Evolutionary conservation across 108 stramenopile species (phyloP), one percentile per base, ranked within the genome.

Genomic region (Phaeodactylum tricornutum): DNA sequence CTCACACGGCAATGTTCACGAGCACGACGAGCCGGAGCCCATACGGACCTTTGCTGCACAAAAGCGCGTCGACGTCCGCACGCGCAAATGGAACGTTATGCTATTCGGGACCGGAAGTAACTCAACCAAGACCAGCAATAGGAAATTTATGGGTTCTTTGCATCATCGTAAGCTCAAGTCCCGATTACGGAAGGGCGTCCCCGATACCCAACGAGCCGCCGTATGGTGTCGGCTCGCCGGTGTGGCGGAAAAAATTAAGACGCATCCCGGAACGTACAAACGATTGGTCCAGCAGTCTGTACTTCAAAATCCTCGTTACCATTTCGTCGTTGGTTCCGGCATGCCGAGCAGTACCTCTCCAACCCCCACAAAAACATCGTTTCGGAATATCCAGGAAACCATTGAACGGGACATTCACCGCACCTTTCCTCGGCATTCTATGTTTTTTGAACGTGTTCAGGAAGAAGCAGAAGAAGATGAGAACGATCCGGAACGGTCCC

Each of bases 371-470:
- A 32, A 45, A 35, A 42, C 44, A 6, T n/a, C n/a, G n/a, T 69
- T 70, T 45, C 62, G 57, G 23, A 56, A 23, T n/a, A 63, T 67
- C 3, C 70, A 77, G 29, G 83, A 84, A 31, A 84, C 80, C 30
- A 96, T 93, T 50, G 83, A 87, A 29, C 64, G 85, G 17, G 94
- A 96, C 59, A 76, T 96, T 39, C 65, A 74, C 56, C 74, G 94
- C 17, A 96, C 94, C 21, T 96, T 74, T 60, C 94, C 94, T 12
- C 75, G 75, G 27, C 89, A 93, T 54, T 67, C 61, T 26, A 47
- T 89, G 47, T 96, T 96, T 65, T 64, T 61, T 52, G 65, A 74
- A 42, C 53, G 35, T 47, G 53, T 29, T n/a, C 61, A 61, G n/a
- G 55, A 57, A 25, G 57, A 50, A 24, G 61, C 30, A 8, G 43